Base-by-base conservation (phyloP, 352 stramenopile species). In the Phytophthora pini region DNA sequence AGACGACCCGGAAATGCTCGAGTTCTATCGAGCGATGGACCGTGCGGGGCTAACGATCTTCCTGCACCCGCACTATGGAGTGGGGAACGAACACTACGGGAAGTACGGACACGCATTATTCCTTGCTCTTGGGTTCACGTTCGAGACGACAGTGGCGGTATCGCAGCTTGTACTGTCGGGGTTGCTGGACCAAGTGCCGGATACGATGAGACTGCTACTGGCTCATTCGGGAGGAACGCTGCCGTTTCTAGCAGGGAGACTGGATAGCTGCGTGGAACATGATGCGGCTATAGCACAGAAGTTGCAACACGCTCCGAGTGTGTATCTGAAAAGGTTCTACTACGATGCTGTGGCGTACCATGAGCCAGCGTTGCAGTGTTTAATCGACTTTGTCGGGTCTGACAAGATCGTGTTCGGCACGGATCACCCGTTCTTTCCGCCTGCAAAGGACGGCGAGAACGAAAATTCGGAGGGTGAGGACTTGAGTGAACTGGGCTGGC, bases 351-450 rank as follows among this genome's bases (percentile, higher is more conserved):
- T 89, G 22, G 72, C 80, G 29, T 90, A 90, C 53, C 74, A 85
- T 46, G 56, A 73, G 31, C 77, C 80, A 29, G 77, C 72, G 15
- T 49, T 88, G 54, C 64, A 89, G 46, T 87, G 74, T 29, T 67
- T 90, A 48, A 78, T 87, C 38, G 68, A 85, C 60, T 72, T 89
- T 44, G 75, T 85, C 17, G 77, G 80, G 12, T 32, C 44, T 8
- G 76, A 89, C 38, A 76, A 70, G 20, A 70, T 90, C 61, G 84
- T 90, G 15, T 90, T 79, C 43, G 81, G 81, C 26, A 90, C 81
- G 11, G 81, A 90, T 61, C 80, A 90, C 41, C 81, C 80, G 27
- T 90, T 90, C 55, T 90, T 90, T 55, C 81, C 81, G 4, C 81
- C 81, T 20, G 44, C 48, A 7, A 53, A 61, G 10, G 61, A 57